Evolutionary conservation across 495 filamentous ascomycete species (phyloP).

Genomic region (Penicillium antarcticum): DNA sequence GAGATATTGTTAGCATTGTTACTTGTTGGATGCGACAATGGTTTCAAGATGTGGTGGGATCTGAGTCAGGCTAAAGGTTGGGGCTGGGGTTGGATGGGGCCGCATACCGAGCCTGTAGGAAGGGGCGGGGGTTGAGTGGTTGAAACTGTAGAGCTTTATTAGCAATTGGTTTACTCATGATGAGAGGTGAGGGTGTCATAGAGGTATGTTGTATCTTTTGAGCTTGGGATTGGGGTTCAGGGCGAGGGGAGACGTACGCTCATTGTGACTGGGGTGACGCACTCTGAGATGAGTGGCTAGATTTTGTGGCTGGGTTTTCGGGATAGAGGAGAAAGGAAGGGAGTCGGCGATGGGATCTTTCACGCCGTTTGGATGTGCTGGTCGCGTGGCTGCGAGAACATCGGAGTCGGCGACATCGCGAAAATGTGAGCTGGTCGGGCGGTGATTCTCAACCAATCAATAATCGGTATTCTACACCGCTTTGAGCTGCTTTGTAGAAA

Average conservation of each 20-base stretch:
- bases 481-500: slow-evolving; percentile 4
- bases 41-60: background rate
- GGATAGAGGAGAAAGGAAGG: background rate
- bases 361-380: slow-evolving; percentile 11
- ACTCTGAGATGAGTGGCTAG: background rate
- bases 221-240: slow-evolving; percentile 12
- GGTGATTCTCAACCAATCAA: slow-evolving; percentile 24
- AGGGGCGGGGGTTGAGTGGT: slow-evolving; percentile 86
- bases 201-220: background rate
- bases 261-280: slow-evolving; percentile 23
- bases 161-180: slow-evolving; percentile 7
- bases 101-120: slow-evolving; percentile 79
- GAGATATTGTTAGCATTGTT: slow-evolving; percentile 5
- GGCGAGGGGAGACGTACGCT: slow-evolving; percentile 33
- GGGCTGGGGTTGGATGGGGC: background rate
- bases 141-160: slow-evolving; percentile 55
- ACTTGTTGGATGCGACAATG: background rate
- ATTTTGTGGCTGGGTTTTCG: background rate
- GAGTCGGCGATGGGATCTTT: slow-evolving; percentile 7
- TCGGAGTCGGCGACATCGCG: slow-evolving; percentile 22
- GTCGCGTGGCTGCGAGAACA: slow-evolving; percentile 14
- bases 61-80: background rate
- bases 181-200: background rate
- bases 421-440: slow-evolving; percentile 37
- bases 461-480: slow-evolving; percentile 19